phyloP scores from a whole-genome alignment of 2,329 filamentous ascomycete species.

The Aureobasidium sp. region DNA sequence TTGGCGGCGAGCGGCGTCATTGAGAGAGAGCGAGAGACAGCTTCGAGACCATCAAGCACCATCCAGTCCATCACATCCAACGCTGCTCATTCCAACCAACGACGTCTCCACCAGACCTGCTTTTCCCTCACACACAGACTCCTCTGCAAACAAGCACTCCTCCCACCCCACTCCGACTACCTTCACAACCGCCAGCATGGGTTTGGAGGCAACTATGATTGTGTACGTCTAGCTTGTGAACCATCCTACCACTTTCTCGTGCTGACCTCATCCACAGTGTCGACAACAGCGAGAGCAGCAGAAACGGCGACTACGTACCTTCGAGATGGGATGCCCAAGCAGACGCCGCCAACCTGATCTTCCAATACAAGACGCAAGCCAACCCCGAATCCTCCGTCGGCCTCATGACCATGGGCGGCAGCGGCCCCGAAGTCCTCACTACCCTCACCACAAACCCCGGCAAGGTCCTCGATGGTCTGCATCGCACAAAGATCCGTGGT shows the following conservation, averaged over 20 bases:
- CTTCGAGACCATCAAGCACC: background rate
- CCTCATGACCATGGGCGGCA: slow-evolving; percentile 97
- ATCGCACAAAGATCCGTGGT: slow-evolving; percentile 89
- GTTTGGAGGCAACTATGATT: slow-evolving; percentile 98
- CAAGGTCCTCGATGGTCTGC: slow-evolving; percentile 86
- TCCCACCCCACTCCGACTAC: background rate
- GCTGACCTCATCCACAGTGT: slow-evolving; percentile 44
- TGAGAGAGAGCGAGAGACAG: background rate
- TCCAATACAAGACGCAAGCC: slow-evolving; percentile 87
- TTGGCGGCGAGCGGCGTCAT: background rate
- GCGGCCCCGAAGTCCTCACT: slow-evolving; percentile 92
- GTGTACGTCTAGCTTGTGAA: slow-evolving; percentile 41
- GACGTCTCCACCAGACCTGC: background rate
- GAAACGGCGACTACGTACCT: slow-evolving; percentile 87
- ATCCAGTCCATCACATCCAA: background rate
- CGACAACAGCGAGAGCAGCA: slow-evolving; percentile 97
- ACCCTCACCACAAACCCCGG: slow-evolving; percentile 94
- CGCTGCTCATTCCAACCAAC: background rate
- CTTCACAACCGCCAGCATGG: slow-evolving; percentile 60
- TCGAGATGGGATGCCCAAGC: slow-evolving; percentile 94
- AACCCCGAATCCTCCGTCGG: slow-evolving; percentile 97
- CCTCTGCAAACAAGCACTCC: background rate
- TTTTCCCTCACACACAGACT: background rate
- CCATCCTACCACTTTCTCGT: slow-evolving; percentile 13
- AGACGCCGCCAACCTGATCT: slow-evolving; percentile 84